A percentile compares a stretch with the other conserved stretches of the same genome.
phyloP scores from a whole-genome alignment of 176 grass and related monocot genomes.

The Calamus simplicifolius region DNA sequence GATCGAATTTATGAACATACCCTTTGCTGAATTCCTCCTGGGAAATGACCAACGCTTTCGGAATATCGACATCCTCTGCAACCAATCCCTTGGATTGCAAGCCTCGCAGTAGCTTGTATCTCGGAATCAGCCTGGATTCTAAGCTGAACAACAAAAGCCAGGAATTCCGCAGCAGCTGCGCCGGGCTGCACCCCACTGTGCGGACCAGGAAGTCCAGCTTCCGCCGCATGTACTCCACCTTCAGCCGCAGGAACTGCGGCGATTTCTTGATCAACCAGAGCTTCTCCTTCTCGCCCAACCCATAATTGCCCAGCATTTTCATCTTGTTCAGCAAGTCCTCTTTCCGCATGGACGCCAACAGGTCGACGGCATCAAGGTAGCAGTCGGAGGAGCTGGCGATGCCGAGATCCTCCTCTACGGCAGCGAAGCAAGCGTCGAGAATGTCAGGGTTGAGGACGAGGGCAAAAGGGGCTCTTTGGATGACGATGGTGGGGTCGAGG shows the following conservation, averaged over 20 bases:
- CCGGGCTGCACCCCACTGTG: neutral
- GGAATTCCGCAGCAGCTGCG: neutral
- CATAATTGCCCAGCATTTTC: too few relatives aligned
- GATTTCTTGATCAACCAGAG: too few relatives aligned
- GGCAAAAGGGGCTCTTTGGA: neutral
- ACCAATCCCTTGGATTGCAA: constrained; percentile 2
- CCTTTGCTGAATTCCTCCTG: neutral
- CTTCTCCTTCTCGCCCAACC: too few relatives aligned
- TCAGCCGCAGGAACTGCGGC: too few relatives aligned
- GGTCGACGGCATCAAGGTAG: too few relatives aligned
- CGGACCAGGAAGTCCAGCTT: constrained; percentile 5
- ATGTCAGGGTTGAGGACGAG: too few relatives aligned
- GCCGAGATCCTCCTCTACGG: too few relatives aligned
- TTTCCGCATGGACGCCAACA: too few relatives aligned
- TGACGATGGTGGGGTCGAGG: neutral
- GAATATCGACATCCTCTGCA: neutral
- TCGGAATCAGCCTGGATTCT: neutral
- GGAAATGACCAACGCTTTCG: neutral
- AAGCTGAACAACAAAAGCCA: neutral
- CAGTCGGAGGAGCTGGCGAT: too few relatives aligned
- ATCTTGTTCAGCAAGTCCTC: too few relatives aligned
- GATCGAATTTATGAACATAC: neutral
- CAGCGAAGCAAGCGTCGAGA: too few relatives aligned
- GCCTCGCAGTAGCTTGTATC: neutral
- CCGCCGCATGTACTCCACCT: neutral